Base-by-base conservation (phyloP, 148 eudicot species). In the Salicornia ramosissima region DNA sequence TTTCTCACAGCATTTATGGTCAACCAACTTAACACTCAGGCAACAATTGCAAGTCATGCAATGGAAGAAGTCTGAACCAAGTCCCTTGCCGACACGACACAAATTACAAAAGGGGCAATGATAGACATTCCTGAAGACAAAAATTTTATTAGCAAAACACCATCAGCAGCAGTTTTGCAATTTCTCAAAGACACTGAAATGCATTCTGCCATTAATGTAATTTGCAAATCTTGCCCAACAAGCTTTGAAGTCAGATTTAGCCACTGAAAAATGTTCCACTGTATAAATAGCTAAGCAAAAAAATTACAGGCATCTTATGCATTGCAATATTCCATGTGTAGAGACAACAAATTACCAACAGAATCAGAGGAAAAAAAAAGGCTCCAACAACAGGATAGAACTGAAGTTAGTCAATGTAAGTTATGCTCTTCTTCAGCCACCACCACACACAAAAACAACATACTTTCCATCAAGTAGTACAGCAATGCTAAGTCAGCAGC, bases 11-110 rank as follows among this genome's bases (percentile, higher is more conserved):
- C 97, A 92, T 80, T 87, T 92, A 78, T 92, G 96, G 70, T 89
- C 92, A 62, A 77, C 82, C 64, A 87, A 50, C 76, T 89, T 87
- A 68, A 89, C 88, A 9, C 83, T 85, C 73, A 92, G 72, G 72
- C 97, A 92, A 74, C 85, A 89, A 78, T 92, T 92, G 77, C 96
- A 92, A 6, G 87, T 87, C 97, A 92, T 92, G 80, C 97, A 92
- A 79, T 92, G 97, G 63, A 87, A 92, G 76, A 92, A 92, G 71
- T 92, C 96, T 21, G 82, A 65, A 54, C 97, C 97, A 55, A 90
- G 95, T 26, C 90, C 90, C 56, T 79, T 83, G 10, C 96, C 95
- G 67, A 93, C 78, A 18, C 95, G 96, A 78, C 92, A 88, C 64
- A 88, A 76, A 71, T 90, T 90, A 84, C 98, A 93, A 77, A 84